A percentile compares a stretch with the other conserved stretches of the same genome.
Conservation (phyloP, 2,329 filamentous ascomycete genomes). For the Cephalotrichum gorgonifer region DNA sequence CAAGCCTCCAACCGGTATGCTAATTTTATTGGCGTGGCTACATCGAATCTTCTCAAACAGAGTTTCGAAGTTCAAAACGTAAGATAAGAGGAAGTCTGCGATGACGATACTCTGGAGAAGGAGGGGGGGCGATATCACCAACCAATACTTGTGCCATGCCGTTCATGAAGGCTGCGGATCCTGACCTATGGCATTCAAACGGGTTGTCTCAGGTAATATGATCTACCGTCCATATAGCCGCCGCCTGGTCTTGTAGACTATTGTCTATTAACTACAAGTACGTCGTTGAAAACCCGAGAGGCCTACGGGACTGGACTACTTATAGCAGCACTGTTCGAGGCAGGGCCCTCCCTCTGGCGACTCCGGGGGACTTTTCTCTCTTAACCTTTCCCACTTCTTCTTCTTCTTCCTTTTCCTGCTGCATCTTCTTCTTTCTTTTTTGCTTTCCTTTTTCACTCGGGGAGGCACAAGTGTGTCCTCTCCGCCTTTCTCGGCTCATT, state of each 20-base stretch:
- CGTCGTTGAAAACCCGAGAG: not conserved
- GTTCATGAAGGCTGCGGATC: not conserved
- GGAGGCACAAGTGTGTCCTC: not conserved
- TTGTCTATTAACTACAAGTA: too few relatives aligned
- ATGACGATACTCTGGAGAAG: not conserved
- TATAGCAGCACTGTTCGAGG: not conserved
- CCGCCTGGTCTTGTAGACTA: too few relatives aligned
- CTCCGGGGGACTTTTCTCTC: not conserved
- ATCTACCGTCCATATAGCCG: not conserved
- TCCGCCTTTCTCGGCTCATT: not conserved
- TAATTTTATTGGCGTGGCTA: not conserved
- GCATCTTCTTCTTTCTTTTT: too few relatives aligned
- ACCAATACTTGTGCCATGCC: not conserved
- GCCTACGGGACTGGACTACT: not conserved
- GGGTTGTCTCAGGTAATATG: not conserved
- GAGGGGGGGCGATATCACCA: not conserved
- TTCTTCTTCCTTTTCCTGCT: too few relatives aligned
- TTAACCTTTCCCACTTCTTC: too few relatives aligned
- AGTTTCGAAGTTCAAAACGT: not conserved
- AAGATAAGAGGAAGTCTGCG: not conserved
- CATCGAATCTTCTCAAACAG: not conserved
- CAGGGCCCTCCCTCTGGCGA: not conserved
- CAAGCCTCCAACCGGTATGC: not conserved
- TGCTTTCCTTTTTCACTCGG: too few relatives aligned
- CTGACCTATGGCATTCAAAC: not conserved